Conservation (phyloP, 345 rosid genomes). For the Citrus sp. region DNA sequence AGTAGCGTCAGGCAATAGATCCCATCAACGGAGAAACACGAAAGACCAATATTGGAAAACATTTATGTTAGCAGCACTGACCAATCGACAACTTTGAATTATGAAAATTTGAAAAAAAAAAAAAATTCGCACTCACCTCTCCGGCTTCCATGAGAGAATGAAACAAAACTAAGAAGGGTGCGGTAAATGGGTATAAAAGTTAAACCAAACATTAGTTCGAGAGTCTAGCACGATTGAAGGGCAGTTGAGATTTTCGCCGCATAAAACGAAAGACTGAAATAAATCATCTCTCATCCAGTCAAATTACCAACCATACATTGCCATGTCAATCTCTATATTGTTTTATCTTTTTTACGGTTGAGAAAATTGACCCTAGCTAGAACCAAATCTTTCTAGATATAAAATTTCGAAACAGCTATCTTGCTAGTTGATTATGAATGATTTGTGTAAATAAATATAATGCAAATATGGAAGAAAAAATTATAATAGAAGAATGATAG, state of each 20-base stretch:
- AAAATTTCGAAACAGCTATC: too few species aligned
- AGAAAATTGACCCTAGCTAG: background rate
- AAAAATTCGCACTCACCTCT: background rate
- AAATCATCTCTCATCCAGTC: background rate
- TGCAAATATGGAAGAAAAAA: too few species aligned
- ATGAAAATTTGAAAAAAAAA: too few species aligned
- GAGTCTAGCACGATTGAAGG: constrained; percentile 3
- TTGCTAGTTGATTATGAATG: too few species aligned
- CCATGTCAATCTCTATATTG: background rate
- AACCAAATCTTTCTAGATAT: background rate
- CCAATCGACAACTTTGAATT: too few species aligned
- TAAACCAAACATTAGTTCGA: background rate
- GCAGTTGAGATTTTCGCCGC: background rate
- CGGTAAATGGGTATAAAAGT: background rate
- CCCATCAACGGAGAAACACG: too few species aligned
- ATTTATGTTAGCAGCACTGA: too few species aligned
- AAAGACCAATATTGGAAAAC: too few species aligned
- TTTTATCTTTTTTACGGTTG: background rate
- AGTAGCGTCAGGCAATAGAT: too few species aligned
- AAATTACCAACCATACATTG: background rate
- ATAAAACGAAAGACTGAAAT: background rate
- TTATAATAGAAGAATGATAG: too few species aligned
- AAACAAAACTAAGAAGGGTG: background rate
- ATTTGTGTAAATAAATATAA: too few species aligned
- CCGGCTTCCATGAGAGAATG: background rate